A percentile compares a stretch with the other conserved stretches of the same genome.
Conservation (phyloP, 1,139 yeast genomes). For the Blastobotrys malaysiensis region DNA sequence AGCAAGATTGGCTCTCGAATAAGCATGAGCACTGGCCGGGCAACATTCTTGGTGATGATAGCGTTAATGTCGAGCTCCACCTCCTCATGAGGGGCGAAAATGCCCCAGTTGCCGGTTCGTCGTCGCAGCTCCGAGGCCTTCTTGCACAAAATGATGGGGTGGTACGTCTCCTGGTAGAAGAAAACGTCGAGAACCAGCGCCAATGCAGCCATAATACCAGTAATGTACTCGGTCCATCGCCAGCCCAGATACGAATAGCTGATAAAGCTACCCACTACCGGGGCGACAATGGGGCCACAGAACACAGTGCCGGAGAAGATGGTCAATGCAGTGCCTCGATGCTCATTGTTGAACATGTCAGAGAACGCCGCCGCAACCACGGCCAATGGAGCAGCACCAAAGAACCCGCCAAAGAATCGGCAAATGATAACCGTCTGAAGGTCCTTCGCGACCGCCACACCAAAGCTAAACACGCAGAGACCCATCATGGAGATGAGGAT, state of each 20-base stretch:
- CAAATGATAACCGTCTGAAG: constrained; percentile 65
- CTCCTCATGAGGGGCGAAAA: constrained; percentile 79
- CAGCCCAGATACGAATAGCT: constrained; percentile 41
- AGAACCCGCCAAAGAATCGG: constrained; percentile 61
- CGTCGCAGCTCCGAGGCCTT: constrained; percentile 46
- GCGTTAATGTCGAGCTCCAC: constrained; percentile 56
- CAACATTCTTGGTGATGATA: constrained; percentile 59
- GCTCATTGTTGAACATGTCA: constrained; percentile 56
- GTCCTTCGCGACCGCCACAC: constrained; percentile 66
- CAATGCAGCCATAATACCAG: constrained; percentile 45
- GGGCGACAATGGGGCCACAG: constrained; percentile 72
- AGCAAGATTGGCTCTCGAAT: constrained; percentile 68
- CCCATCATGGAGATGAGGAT: constrained; percentile 52
- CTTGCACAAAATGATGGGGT: constrained; percentile 37
- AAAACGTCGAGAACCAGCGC: constrained; percentile 35
- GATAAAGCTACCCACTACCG: constrained; percentile 40
- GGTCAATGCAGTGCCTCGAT: constrained; percentile 67
- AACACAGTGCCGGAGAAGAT: constrained; percentile 62
- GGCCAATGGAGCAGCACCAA: constrained; percentile 63
- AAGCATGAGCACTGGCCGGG: constrained; percentile 68
- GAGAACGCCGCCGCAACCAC: constrained; percentile 82
- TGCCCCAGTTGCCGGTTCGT: constrained; percentile 63
- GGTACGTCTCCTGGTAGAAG: constrained; percentile 38
- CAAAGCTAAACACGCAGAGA: constrained; percentile 57
- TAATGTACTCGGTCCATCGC: constrained; percentile 56